phyloP scores from a whole-genome alignment of 2,329 filamentous ascomycete genomes.

The Cladosporium colombiae region DNA sequence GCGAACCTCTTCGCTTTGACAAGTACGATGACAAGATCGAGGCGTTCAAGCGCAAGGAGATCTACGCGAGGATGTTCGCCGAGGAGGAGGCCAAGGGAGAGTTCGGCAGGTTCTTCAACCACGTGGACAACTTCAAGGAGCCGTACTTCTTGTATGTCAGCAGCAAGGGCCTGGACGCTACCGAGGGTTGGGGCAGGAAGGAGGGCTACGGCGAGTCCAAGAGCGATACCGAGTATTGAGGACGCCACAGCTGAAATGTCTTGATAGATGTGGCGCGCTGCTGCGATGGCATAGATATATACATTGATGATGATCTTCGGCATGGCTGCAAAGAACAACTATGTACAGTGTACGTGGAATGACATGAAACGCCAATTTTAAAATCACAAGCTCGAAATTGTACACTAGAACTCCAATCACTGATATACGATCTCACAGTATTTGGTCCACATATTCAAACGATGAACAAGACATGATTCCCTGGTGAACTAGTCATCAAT shows the following conservation, averaged over 20 bases:
- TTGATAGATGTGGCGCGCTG: not conserved
- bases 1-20: constrained; percentile 73
- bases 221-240: constrained; percentile 5
- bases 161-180: constrained; percentile 50
- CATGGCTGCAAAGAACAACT: not conserved
- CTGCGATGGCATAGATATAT: not conserved
- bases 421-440: not conserved
- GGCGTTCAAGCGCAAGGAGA: constrained; percentile 87
- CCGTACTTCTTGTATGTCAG: constrained; percentile 52
- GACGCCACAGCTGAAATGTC: not conserved
- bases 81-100: constrained; percentile 83
- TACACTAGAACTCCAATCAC: not conserved
- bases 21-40: constrained; percentile 77
- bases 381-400: not conserved
- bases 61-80: constrained; percentile 87
- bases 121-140: constrained; percentile 53
- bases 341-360: not conserved
- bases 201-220: constrained; percentile 19
- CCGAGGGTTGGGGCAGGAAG: constrained; percentile 34
- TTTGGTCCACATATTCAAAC: not conserved
- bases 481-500: not conserved
- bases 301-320: not conserved
- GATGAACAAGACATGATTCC: not conserved
- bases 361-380: not conserved
- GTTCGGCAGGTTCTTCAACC: constrained; percentile 55